phyloP scores from a whole-genome alignment of 495 filamentous ascomycete genomes.

The Hypoxylon subgilvum region DNA sequence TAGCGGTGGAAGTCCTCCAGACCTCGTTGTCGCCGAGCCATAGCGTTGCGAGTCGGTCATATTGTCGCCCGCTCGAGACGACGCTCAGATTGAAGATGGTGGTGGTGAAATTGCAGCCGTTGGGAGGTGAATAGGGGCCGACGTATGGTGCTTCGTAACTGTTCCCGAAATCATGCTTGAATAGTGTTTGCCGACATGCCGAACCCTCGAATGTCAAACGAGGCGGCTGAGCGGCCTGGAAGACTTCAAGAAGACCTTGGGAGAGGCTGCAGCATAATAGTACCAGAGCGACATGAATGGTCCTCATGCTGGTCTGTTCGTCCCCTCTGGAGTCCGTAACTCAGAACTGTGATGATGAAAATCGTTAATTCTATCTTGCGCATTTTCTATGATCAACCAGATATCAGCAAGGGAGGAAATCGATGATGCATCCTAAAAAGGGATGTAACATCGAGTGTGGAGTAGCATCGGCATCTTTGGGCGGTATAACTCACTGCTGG shows the following conservation, averaged over 20 bases:
- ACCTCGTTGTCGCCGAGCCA: conserved; percentile 83
- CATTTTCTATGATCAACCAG: not conserved
- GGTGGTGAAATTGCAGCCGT: conserved; percentile 74
- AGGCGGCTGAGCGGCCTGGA: conserved; percentile 36
- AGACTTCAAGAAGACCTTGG: conserved; percentile 28
- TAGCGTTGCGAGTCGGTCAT: conserved; percentile 79
- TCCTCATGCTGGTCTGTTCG: not conserved
- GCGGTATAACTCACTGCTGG: not conserved
- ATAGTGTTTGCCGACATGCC: conserved; percentile 51
- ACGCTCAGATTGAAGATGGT: conserved; percentile 84
- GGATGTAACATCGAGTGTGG: conserved; percentile 29
- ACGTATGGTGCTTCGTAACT: conserved; percentile 83
- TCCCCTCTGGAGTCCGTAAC: not conserved
- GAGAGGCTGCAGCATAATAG: conserved; percentile 15
- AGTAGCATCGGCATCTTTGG: conserved; percentile 8
- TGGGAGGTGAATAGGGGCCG: conserved; percentile 75
- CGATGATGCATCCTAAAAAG: conserved; percentile 2
- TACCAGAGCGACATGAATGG: conserved; percentile 1
- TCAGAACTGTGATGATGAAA: not conserved
- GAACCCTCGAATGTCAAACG: conserved; percentile 17
- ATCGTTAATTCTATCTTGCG: not conserved
- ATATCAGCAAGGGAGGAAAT: not conserved
- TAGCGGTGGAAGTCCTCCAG: conserved; percentile 85
- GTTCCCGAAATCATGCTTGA: conserved; percentile 74
- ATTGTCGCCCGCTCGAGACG: conserved; percentile 75